A percentile compares a stretch with the other conserved stretches of the same genome.
Evolutionary conservation across 441 rosid species (phyloP).

Genomic region (Mallotus japonicus): DNA sequence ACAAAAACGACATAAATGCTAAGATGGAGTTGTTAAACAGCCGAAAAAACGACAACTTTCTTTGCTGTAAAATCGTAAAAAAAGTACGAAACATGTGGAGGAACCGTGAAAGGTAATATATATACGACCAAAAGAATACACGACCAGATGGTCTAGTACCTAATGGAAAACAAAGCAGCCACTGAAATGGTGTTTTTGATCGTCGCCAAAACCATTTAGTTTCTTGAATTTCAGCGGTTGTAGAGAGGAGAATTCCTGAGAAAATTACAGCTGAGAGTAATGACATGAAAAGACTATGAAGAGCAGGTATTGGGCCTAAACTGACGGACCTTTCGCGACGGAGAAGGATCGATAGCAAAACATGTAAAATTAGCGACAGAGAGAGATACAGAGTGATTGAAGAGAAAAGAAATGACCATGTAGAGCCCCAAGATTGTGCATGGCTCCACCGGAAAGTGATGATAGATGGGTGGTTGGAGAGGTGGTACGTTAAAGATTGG

Average conservation of each 20-base stretch:
- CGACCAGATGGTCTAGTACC: constrained; percentile 91
- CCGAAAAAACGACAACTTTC: constrained; percentile 54
- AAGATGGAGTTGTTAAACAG: constrained; percentile 54
- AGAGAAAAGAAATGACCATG: constrained; percentile 75
- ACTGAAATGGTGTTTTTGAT: constrained; percentile 64
- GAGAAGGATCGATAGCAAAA: constrained; percentile 41
- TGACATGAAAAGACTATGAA: constrained; percentile 70
- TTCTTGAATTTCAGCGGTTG: constrained; percentile 71
- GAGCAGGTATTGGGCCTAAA: constrained; percentile 65
- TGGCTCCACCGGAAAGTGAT: constrained; percentile 80
- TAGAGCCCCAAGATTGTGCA: constrained; percentile 76
- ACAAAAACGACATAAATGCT: constrained; percentile 62
- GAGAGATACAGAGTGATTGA: constrained; percentile 54
- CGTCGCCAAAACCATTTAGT: constrained; percentile 84
- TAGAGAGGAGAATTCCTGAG: constrained; percentile 70
- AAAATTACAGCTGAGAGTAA: constrained; percentile 60
- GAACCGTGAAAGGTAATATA: constrained; percentile 74
- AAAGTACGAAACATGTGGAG: constrained; percentile 71
- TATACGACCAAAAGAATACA: constrained; percentile 92
- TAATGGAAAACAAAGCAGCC: constrained; percentile 89
- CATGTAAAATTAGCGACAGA: constrained; percentile 42
- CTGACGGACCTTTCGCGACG: constrained; percentile 44
- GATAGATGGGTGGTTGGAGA: constrained; percentile 72
- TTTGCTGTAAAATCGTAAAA: constrained; percentile 44
- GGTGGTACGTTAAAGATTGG: constrained; percentile 44